A percentile compares a stretch with the other conserved stretches of the same genome.
phyloP scores from a whole-genome alignment of 495 filamentous ascomycete genomes.

The Talaromyces ruber region DNA sequence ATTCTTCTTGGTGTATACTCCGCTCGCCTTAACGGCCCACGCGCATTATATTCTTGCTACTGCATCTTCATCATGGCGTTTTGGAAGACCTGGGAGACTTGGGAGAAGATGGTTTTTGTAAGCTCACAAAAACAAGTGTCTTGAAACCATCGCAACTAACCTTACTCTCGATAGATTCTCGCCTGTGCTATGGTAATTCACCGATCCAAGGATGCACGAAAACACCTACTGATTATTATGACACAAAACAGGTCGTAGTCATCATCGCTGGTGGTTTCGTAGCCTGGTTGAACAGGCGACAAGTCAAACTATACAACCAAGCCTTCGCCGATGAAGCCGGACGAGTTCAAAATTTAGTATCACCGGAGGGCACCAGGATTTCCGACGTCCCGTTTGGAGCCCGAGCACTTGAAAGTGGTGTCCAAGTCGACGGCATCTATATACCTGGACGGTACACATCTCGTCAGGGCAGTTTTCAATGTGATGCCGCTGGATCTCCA shows the following conservation, averaged over 20 bases:
- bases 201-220: background rate
- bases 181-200: conserved; percentile 36
- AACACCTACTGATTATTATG: conserved; percentile 21
- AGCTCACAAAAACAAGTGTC: conserved; percentile 24
- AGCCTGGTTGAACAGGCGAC: conserved; percentile 51
- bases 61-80: conserved; percentile 39
- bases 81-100: conserved; percentile 71
- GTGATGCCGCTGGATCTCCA: conserved; percentile 12
- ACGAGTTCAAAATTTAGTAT: conserved; percentile 29
- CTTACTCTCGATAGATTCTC: conserved; percentile 24
- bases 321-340: conserved; percentile 37
- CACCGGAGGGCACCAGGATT: conserved; percentile 24
- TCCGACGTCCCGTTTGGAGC: conserved; percentile 82
- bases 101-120: conserved; percentile 91
- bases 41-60: background rate
- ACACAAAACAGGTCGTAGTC: conserved; percentile 31
- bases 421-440: conserved; percentile 86
- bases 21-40: background rate
- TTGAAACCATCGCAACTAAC: background rate
- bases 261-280: conserved; percentile 35
- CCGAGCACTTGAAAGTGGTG: conserved; percentile 75
- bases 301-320: conserved; percentile 28
- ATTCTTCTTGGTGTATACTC: background rate
- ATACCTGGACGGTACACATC: conserved; percentile 58
- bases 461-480: conserved; percentile 11